phyloP scores from a whole-genome alignment of 1,284 basidiomycete genomes.

The Irpex rosettiformis region DNA sequence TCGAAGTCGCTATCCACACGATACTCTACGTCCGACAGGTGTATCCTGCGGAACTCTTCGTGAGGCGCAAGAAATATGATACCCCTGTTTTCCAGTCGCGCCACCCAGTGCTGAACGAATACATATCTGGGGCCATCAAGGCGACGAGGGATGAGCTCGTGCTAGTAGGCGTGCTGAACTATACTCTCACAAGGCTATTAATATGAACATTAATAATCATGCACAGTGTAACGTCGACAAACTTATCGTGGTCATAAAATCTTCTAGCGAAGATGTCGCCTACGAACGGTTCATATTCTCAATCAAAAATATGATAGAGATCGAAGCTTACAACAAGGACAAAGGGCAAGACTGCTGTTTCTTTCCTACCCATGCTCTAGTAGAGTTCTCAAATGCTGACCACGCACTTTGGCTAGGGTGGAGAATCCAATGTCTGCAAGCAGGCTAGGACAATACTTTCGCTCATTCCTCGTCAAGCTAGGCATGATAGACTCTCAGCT shows the following conservation, averaged over 20 bases:
- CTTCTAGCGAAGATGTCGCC: constrained; percentile 63
- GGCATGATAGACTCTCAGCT: constrained; percentile 79
- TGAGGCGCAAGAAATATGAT: constrained; percentile 84
- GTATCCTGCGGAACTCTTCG: constrained; percentile 87
- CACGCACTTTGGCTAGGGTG: constrained; percentile 42
- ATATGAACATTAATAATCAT: constrained; percentile 11
- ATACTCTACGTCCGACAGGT: constrained; percentile 88
- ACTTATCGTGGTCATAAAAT: constrained; percentile 77
- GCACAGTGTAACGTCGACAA: constrained; percentile 68
- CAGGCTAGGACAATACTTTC: constrained; percentile 74
- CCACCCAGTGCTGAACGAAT: constrained; percentile 83
- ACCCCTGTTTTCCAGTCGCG: constrained; percentile 90
- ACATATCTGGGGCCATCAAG: constrained; percentile 79
- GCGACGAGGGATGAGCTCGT: constrained; percentile 74
- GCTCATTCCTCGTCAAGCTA: constrained; percentile 84
- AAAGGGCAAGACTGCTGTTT: constrained; percentile 41
- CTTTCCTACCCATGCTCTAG: background rate
- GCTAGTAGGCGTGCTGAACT: constrained; percentile 41
- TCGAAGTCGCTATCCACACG: constrained; percentile 91
- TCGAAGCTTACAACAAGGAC: constrained; percentile 63
- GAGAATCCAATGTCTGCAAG: constrained; percentile 62
- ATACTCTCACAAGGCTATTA: constrained; percentile 5
- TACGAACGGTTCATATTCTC: constrained; percentile 84
- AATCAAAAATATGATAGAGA: constrained; percentile 65
- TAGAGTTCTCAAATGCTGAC: background rate